Percentiles rank a stretch among this genome's conserved stretches.
These are phyloP conservation scores for Alternaria sp. DNA, from an alignment of 2,329 filamentous ascomycete species.

Conservation along the genomic window DNA sequence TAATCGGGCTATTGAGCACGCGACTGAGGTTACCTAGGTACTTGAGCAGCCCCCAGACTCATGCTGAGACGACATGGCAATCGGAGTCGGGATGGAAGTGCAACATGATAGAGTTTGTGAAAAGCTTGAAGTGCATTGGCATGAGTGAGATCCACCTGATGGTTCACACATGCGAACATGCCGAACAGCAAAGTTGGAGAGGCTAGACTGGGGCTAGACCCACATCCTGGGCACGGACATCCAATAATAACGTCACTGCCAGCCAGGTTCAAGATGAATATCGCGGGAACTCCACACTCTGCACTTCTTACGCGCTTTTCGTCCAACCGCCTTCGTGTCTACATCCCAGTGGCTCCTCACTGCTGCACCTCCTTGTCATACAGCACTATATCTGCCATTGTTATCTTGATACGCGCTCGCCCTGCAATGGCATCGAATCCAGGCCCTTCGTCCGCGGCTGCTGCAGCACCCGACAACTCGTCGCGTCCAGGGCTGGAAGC, in stretches of 20 bases:
- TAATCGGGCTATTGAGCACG: conserved; percentile 20
- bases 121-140: not conserved
- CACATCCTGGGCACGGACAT: conserved; percentile 9
- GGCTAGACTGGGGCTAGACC: conserved; percentile 4
- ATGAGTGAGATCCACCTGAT: not conserved
- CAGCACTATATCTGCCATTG: conserved; percentile 11
- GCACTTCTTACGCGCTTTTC: conserved; percentile 3
- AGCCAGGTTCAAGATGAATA: conserved; percentile 6
- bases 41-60: not conserved
- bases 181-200: conserved; percentile 13
- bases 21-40: conserved; percentile 2
- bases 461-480: conserved; percentile 21
- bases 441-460: conserved; percentile 26
- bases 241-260: conserved; percentile 16
- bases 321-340: conserved; percentile 7
- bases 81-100: not conserved
- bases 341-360: conserved; percentile 12
- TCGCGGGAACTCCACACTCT: conserved; percentile 9
- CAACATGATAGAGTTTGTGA: not conserved
- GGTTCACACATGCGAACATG: conserved; percentile 17
- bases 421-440: conserved; percentile 31
- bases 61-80: not conserved
- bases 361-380: conserved; percentile 1
- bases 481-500: conserved; percentile 15
- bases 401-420: conserved; percentile 5